phyloP scores from a whole-genome alignment of 1,139 yeast species.

The Kodamaea sp. region DNA sequence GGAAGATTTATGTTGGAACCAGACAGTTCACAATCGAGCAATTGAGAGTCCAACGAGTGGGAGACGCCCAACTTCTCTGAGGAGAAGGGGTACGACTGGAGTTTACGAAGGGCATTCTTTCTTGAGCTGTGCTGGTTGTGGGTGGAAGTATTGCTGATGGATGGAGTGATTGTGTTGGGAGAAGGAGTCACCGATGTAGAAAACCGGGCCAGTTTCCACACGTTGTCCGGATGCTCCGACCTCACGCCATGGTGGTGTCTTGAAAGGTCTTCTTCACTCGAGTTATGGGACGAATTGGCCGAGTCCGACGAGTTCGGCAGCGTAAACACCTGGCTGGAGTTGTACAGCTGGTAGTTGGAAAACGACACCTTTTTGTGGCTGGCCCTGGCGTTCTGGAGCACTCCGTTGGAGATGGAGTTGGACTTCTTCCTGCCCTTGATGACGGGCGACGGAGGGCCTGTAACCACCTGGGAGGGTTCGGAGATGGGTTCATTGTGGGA shows the following conservation, averaged over 20 bases:
- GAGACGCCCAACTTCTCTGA: constrained; percentile 16
- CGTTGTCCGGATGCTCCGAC: neutral
- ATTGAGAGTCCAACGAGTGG: constrained; percentile 33
- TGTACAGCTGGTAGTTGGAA: constrained; percentile 13
- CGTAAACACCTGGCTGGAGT: constrained; percentile 11
- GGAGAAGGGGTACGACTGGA: constrained; percentile 18
- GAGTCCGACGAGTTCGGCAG: constrained; percentile 15
- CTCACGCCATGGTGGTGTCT: neutral
- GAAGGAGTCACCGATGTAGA: constrained; percentile 15
- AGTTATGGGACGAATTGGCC: constrained; percentile 15
- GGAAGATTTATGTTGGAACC: constrained; percentile 38
- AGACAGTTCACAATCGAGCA: constrained; percentile 7
- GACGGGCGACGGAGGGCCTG: neutral
- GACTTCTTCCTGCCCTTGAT: constrained; percentile 14
- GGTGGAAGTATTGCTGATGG: constrained; percentile 10
- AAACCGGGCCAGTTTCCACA: constrained; percentile 10
- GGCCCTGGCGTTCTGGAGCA: constrained; percentile 20
- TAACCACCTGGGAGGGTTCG: no score
- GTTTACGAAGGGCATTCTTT: constrained; percentile 14
- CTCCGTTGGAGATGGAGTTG: constrained; percentile 25
- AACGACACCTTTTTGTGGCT: constrained; percentile 22
- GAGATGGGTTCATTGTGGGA: no score
- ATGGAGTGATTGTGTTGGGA: constrained; percentile 14
- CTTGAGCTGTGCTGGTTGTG: constrained; percentile 6
- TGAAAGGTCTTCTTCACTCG: constrained; percentile 17